These are phyloP conservation scores for Tetracladium maxilliforme DNA, from an alignment of 2,329 filamentous ascomycete genomes.

Conservation along the genomic window DNA sequence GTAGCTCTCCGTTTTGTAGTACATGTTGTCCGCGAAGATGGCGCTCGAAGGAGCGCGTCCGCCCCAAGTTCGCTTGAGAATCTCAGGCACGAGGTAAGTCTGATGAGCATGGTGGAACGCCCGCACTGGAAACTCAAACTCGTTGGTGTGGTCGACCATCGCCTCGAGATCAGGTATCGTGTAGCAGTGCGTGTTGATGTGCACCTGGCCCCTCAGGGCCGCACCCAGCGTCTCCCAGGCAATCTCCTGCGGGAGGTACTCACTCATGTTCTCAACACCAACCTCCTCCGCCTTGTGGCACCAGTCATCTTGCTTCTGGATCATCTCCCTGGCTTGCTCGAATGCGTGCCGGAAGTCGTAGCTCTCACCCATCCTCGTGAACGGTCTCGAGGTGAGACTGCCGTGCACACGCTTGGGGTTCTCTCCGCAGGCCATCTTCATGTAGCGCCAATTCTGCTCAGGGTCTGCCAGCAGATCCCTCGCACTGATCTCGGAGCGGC, in stretches of 20 bases:
- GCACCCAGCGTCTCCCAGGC: constrained; percentile 48
- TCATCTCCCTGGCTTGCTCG: constrained; percentile 41
- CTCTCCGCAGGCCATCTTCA: constrained; percentile 67
- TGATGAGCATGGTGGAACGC: constrained; percentile 60
- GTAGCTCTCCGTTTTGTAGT: constrained; percentile 55
- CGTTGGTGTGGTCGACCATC: constrained; percentile 55
- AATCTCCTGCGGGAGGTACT: constrained; percentile 47
- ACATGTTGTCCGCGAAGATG: constrained; percentile 61
- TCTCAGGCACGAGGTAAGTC: constrained; percentile 51
- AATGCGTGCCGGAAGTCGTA: constrained; percentile 56
- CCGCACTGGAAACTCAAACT: constrained; percentile 52
- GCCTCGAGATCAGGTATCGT: constrained; percentile 54
- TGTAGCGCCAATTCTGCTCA: constrained; percentile 50
- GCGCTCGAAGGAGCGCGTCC: constrained; percentile 37
- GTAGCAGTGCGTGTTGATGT: constrained; percentile 60
- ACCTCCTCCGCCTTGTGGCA: constrained; percentile 37
- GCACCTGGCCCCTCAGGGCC: constrained; percentile 50
- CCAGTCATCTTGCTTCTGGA: constrained; percentile 53
- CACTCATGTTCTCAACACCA: constrained; percentile 33
- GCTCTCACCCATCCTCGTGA: constrained; percentile 51
- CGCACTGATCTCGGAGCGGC: constrained; percentile 47
- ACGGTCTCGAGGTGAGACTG: too few species aligned
- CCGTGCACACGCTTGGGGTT: constrained; percentile 46
- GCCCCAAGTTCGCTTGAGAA: constrained; percentile 41
- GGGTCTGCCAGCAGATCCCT: constrained; percentile 51